phyloP scores from a whole-genome alignment of 768 basidiomycete species.

The Amanita inopinata region DNA sequence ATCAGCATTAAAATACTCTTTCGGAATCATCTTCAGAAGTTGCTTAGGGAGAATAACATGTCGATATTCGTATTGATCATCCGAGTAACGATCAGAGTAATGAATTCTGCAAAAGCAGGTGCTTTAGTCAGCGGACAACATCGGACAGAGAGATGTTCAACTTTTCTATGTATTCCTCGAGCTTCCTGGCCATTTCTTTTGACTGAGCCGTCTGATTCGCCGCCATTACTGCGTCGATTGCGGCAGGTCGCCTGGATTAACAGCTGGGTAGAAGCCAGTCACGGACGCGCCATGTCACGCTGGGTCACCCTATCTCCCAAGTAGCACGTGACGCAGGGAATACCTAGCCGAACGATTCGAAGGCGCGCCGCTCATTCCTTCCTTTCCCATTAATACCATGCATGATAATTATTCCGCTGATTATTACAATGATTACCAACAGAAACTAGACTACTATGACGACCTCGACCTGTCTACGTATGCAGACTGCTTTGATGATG shows the following conservation, averaged over 20 bases:
- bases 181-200: constrained; percentile 38
- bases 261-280: neutral
- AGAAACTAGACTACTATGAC: neutral
- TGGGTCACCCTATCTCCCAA: neutral
- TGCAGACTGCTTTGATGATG: constrained; percentile 15
- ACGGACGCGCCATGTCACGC: constrained; percentile 5
- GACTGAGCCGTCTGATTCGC: constrained; percentile 21
- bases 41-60: constrained; percentile 96
- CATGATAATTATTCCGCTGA: neutral
- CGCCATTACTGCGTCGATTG: constrained; percentile 21
- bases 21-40: constrained; percentile 88
- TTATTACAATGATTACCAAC: neutral
- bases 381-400: neutral
- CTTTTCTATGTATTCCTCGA: constrained; percentile 79
- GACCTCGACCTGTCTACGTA: constrained; percentile 4
- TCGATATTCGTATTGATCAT: constrained; percentile 90
- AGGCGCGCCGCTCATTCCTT: neutral
- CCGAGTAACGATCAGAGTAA: constrained; percentile 87
- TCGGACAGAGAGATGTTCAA: constrained; percentile 9
- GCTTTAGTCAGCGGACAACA: constrained; percentile 10
- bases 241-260: too few relatives aligned
- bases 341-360: neutral
- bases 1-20: constrained; percentile 71
- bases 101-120: constrained; percentile 53
- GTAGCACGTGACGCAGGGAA: constrained; percentile 1